Evolutionary conservation across 768 basidiomycete species (phyloP).

Genomic region (Auricularia heimuer): DNA sequence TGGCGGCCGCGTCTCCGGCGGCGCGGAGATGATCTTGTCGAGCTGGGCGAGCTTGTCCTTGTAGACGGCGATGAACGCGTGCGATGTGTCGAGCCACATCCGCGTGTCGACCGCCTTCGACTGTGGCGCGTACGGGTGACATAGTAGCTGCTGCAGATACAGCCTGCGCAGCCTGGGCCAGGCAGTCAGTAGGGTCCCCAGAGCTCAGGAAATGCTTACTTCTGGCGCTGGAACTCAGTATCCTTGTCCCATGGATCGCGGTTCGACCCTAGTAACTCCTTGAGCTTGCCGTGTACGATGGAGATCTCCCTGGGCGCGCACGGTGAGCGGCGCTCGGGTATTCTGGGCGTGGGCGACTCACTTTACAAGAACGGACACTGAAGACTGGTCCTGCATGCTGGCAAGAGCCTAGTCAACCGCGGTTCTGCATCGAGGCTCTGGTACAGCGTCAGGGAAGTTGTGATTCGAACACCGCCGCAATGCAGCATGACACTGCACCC

Average conservation of each 20-base stretch:
- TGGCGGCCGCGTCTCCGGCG: conserved; percentile 32
- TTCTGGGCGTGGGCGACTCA: neutral
- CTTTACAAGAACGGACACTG: neutral
- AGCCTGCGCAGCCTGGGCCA: conserved; percentile 52
- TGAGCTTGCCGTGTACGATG: conserved; percentile 28
- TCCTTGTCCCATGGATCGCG: conserved; percentile 77
- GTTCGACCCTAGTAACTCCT: conserved; percentile 55
- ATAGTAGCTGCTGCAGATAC: conserved; percentile 58
- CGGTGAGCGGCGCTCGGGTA: neutral
- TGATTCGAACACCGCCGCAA: neutral
- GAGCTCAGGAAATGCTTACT: conserved; percentile 40
- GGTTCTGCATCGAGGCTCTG: too few species aligned
- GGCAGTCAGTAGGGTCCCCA: conserved; percentile 3
- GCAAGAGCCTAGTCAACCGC: neutral
- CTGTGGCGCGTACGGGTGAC: conserved; percentile 60
- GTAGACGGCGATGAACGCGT: conserved; percentile 74
- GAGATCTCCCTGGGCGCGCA: neutral
- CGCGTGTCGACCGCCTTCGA: conserved; percentile 73
- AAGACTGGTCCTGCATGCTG: neutral
- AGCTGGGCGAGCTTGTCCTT: conserved; percentile 62
- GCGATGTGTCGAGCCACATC: conserved; percentile 90
- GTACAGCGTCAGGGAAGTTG: neutral
- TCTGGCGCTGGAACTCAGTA: conserved; percentile 77
- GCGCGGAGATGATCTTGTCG: conserved; percentile 27
- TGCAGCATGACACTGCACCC: neutral